Percentiles rank a stretch among this genome's conserved stretches.
phyloP scores from a whole-genome alignment of 192 early-diverging fungal species.

The Kappamyces sp. region DNA sequence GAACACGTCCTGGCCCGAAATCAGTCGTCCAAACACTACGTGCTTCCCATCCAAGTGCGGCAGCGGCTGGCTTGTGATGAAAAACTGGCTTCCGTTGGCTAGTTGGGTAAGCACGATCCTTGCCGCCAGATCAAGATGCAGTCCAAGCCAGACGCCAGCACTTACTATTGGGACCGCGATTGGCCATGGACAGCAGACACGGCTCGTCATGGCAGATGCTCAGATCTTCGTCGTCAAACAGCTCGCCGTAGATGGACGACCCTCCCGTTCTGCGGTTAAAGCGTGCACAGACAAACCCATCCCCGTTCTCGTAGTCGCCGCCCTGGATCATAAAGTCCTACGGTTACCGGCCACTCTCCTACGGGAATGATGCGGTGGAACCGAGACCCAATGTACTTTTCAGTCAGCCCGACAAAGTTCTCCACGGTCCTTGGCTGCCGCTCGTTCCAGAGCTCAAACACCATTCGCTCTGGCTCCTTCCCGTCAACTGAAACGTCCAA shows the following conservation, averaged over 20 bases:
- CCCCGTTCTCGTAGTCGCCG: conserved; percentile 53
- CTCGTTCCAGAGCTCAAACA: conserved; percentile 58
- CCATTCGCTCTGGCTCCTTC: conserved; percentile 53
- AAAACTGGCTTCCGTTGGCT: conserved; percentile 80
- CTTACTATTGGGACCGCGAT: conserved; percentile 62
- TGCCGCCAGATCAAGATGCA: conserved; percentile 1
- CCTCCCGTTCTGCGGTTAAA: conserved; percentile 38
- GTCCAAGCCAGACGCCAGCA: conserved; percentile 1
- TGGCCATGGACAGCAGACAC: conserved; percentile 79
- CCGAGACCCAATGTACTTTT: conserved; percentile 70
- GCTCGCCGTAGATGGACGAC: conserved; percentile 78
- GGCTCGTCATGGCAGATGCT: conserved; percentile 36
- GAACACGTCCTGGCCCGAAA: conserved; percentile 71
- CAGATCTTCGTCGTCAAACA: conserved; percentile 64
- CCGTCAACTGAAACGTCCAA: background rate
- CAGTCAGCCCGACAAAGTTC: conserved; percentile 70
- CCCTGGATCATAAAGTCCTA: conserved; percentile 93
- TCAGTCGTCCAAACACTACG: conserved; percentile 67
- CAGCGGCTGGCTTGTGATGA: conserved; percentile 69
- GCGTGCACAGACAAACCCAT: conserved; percentile 19
- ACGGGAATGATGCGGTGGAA: conserved; percentile 68
- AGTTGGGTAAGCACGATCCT: background rate
- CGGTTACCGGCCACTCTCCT: conserved; percentile 57
- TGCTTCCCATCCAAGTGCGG: conserved; percentile 71
- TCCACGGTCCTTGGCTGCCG: conserved; percentile 65